Base-by-base conservation (phyloP, 1,284 basidiomycete genomes). In the Cryptococcus sp. region DNA sequence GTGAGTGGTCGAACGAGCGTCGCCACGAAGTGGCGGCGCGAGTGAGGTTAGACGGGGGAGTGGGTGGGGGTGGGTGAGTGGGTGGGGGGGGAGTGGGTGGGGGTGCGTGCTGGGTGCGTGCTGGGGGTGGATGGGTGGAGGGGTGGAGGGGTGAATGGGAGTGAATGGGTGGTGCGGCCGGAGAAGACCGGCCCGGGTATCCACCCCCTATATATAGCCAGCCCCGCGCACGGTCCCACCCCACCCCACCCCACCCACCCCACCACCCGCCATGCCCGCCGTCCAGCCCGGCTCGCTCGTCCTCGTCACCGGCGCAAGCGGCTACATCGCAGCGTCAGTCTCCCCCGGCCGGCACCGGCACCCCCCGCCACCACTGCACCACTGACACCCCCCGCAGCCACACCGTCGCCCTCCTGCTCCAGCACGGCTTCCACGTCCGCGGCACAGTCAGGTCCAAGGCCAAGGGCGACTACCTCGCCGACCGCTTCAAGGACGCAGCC, bases 381-480 rank as follows among this genome's bases (percentile, higher is more conserved):
- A 11, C 33, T 43, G 12, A 11, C 51, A 43, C 48, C 47, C 43
- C 63, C 59, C 64, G 46, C 50, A 62, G 68, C 2, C 69, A 75
- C 50, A 66, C 70, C 9, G 64, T 66, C 40, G 56, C 67, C 47
- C 53, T 60, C 15, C 61, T 75, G 38, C 63, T 77, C 23, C 61
- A 70, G n/a, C 54, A 49, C 15, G 73, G 71, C n/a, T 73, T 67
- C 68, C 63, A 66, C 16, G 84, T 86, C 20, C 78, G 83, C 21
- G 83, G 82, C 11, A 83, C 84, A 0, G 84, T 86, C 9, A 80
- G 84, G 33, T 79, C 81, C 0, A 68, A 69, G 20, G 72, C 69
- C 28, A 86, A 85, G 73, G 82, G 79, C 13, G 73, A 79, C 5
- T 80, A 85, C 65, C 71, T 84, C 44, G 67, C 71, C 52, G 67